Conservation (phyloP, 2,329 filamentous ascomycete genomes). For the Drechslerella coelobrocha region DNA sequence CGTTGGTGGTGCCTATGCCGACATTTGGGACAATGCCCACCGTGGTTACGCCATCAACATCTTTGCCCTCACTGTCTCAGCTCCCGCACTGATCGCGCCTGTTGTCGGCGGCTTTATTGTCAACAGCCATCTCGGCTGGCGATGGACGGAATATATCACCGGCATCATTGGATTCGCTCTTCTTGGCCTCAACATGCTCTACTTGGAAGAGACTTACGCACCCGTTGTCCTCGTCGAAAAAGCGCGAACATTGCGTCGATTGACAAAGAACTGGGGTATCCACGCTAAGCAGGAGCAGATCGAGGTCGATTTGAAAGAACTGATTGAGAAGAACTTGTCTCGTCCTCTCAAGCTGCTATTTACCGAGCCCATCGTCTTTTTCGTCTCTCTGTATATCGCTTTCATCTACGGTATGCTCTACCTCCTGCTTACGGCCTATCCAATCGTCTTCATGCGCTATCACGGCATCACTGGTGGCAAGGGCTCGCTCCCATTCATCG, state of each 20-base stretch:
- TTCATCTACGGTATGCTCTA: constrained; percentile 82
- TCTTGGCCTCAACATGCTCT: constrained; percentile 67
- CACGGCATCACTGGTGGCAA: constrained; percentile 70
- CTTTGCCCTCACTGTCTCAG: constrained; percentile 70
- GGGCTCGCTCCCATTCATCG: constrained; percentile 74
- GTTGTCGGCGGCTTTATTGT: constrained; percentile 73
- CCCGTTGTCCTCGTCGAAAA: constrained; percentile 70
- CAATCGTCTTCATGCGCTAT: constrained; percentile 76
- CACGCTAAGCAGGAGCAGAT: constrained; percentile 76
- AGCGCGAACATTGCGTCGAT: constrained; percentile 68
- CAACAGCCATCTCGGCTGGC: constrained; percentile 70
- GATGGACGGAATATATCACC: constrained; percentile 73
- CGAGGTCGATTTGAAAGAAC: constrained; percentile 69
- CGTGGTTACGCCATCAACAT: constrained; percentile 67
- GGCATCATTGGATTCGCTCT: constrained; percentile 70
- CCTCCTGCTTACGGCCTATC: constrained; percentile 84
- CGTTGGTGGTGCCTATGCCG: constrained; percentile 74
- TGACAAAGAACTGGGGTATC: constrained; percentile 73
- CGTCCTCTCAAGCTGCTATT: constrained; percentile 71
- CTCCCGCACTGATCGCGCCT: constrained; percentile 71
- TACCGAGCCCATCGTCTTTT: constrained; percentile 72
- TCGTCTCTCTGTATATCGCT: constrained; percentile 74
- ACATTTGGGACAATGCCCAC: constrained; percentile 72
- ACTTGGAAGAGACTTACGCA: constrained; percentile 74
- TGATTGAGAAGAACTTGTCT: constrained; percentile 68